Evolutionary conservation across 2,329 filamentous ascomycete species (phyloP), one percentile per base, ranked within the genome.

Genomic region (Pyrenophora tritici-repentis): DNA sequence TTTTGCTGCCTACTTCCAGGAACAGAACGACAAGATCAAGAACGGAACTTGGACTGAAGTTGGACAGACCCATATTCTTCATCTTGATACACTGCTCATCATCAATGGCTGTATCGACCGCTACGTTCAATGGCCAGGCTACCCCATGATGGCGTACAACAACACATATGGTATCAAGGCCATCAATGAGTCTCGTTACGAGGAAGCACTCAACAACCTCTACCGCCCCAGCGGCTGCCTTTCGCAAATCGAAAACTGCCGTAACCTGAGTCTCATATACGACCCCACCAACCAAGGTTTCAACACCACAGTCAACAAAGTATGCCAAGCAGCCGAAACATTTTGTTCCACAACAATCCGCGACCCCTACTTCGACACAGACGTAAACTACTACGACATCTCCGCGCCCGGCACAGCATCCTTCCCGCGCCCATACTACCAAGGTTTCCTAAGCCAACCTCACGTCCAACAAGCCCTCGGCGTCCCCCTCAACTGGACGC

Each of bases 401-500:
- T 79, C 79, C 0, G 79, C 82, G 6, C 70, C 76, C 3, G 60
- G 74, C 13, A 76, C 75, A 0, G 81, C 83, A 47, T 59, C 60
- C 0, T 71, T 62, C 34, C 67, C 62, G 2, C 60, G 56, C 6
- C 68, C 61, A 1, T 83, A 81, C 67, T 80, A 79, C 62, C 65
- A 77, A 8, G 81, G 81, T 2, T 87, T 78, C 66, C 74, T 88
- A 33, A 84, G 81, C 61, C 78, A 83, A 53, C 73, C 77, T 3
- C 78, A 80, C 61, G 81, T 86, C 1, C 83, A 86, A 61, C 47
- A 56, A 29, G 47, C 36, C 0, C 76, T 88, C 1, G 85, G 85
- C 4, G 80, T 84, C 0, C 82, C 82, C 0, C 67, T 86, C 16
- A 86, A 87, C 67, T 86, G 78, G 73, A 82, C 82, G 2, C 65